A percentile compares a stretch with the other conserved stretches of the same genome.
phyloP scores from a whole-genome alignment of 1,139 yeast species.

The Scheffersomyces stambukii region DNA sequence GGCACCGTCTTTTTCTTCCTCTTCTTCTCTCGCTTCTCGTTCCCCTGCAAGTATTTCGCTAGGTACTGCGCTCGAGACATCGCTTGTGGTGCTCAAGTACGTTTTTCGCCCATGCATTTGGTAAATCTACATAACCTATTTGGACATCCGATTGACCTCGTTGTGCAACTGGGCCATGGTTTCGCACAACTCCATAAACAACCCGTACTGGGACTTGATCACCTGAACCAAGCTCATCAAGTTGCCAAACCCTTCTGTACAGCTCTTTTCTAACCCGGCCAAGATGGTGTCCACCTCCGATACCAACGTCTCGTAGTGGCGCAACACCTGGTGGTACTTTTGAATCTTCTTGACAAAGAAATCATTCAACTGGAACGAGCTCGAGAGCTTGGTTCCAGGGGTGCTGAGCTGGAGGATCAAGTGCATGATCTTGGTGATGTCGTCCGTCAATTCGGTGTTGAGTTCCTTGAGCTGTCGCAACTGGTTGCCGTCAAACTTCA shows the following conservation, averaged over 20 bases:
- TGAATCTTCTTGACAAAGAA: slow-evolving; percentile 53
- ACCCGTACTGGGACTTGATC: slow-evolving; percentile 72
- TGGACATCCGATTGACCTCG: slow-evolving; percentile 28
- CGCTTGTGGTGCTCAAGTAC: no score
- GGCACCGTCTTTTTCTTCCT: slow-evolving; percentile 7
- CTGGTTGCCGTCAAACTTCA: slow-evolving; percentile 40
- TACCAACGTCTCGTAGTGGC: slow-evolving; percentile 72
- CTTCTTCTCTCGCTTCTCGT: slow-evolving; percentile 8
- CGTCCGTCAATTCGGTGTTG: slow-evolving; percentile 61
- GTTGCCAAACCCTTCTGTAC: slow-evolving; percentile 48
- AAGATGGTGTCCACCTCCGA: slow-evolving; percentile 59
- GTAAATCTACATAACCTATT: slow-evolving; percentile 8
- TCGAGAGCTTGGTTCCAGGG: slow-evolving; percentile 63
- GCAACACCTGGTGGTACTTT: slow-evolving; percentile 60
- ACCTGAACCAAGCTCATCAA: slow-evolving; percentile 59
- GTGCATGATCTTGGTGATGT: slow-evolving; percentile 64
- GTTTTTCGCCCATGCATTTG: no score
- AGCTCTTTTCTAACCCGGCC: slow-evolving; percentile 39
- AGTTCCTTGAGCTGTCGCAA: slow-evolving; percentile 31
- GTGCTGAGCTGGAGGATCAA: slow-evolving; percentile 62
- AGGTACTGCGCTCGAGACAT: slow-evolving; percentile 18
- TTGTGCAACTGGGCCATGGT: slow-evolving; percentile 87
- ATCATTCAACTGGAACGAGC: slow-evolving; percentile 46
- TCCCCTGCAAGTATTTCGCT: slow-evolving; percentile 6
- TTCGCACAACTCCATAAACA: slow-evolving; percentile 90